Base-by-base conservation (phyloP, 164 flowering plant species). In the Paratinospora sagittata region DNA sequence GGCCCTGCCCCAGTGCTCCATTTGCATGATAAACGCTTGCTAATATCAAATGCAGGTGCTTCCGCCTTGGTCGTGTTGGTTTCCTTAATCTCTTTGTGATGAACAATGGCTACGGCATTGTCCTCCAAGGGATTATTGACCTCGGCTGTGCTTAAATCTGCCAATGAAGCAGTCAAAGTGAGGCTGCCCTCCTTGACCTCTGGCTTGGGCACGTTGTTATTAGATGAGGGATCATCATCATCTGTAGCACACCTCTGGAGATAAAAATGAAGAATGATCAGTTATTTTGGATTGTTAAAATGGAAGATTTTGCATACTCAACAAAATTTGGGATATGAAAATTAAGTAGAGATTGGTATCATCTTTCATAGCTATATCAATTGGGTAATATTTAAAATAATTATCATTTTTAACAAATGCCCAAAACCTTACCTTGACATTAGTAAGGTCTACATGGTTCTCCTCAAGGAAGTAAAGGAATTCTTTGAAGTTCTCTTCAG, bases 361-460 rank as follows among this genome's bases (percentile, higher is more conserved):
- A n/a, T n/a, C n/a, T n/a, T n/a, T n/a, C n/a, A n/a, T n/a, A n/a
- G n/a, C n/a, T n/a, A n/a, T n/a, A n/a, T n/a, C n/a, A n/a, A n/a
- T n/a, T n/a, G n/a, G n/a, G n/a, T n/a, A n/a, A n/a, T n/a, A n/a
- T n/a, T n/a, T n/a, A n/a, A n/a, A n/a, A n/a, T n/a, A n/a, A n/a
- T n/a, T n/a, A n/a, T n/a, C n/a, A n/a, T n/a, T n/a, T n/a, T n/a
- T n/a, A n/a, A n/a, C n/a, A n/a, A n/a, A n/a, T n/a, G n/a, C n/a
- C n/a, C n/a, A n/a, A n/a, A n/a, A n/a, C n/a, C n/a, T n/a, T 80
- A 87, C 97, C 97, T 91, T 84, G 5, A 91, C 97, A 69, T 82
- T 65, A 69, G 81, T 82, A 36, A 89, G 80, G 77, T 89, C 92
- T 12, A 91, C 89, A 65, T 82, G 34, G 66, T 86, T 78, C 63